phyloP scores from a whole-genome alignment of 2,329 filamentous ascomycete genomes.

The Colletotrichum truncatum region DNA sequence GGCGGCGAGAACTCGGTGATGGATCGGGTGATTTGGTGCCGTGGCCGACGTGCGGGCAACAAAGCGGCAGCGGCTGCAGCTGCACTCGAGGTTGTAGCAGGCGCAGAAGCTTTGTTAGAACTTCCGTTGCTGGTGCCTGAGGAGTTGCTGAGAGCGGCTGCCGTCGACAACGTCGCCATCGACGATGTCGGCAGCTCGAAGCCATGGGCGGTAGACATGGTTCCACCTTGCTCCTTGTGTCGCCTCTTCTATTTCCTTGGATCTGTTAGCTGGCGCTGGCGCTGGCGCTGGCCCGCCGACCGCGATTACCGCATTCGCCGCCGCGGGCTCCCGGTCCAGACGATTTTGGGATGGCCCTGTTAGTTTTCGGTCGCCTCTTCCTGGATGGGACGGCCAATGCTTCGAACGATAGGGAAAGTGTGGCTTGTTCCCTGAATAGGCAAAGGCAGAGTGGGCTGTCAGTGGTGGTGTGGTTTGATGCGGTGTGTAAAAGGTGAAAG shows the following conservation, averaged over 20 bases:
- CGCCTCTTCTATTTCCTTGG: neutral
- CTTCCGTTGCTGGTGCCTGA: conserved; percentile 1
- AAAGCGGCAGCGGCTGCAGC: conserved; percentile 8
- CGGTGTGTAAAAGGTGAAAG: conserved; percentile 7
- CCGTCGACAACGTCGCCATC: conserved; percentile 7
- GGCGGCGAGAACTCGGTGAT: conserved; percentile 63
- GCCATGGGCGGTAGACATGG: conserved; percentile 23
- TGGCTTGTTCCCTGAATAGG: conserved; percentile 13
- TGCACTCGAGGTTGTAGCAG: neutral
- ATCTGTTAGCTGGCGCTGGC: neutral
- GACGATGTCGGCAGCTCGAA: conserved; percentile 24
- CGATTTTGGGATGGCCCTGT: conserved; percentile 20
- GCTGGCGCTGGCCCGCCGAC: neutral
- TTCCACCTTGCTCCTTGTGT: conserved; percentile 15
- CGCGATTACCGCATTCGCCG: conserved; percentile 7
- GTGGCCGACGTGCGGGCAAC: conserved; percentile 34
- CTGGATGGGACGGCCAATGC: conserved; percentile 17
- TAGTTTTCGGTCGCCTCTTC: neutral
- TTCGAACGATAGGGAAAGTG: neutral
- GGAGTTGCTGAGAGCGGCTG: conserved; percentile 12
- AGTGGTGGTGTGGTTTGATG: neutral
- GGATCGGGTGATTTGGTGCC: conserved; percentile 65
- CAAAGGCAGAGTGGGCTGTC: neutral
- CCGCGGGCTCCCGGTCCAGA: conserved; percentile 6
- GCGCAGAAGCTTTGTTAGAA: neutral